Evolutionary conservation across 306 rosid species (phyloP).

Genomic region (Quercus mongolica): DNA sequence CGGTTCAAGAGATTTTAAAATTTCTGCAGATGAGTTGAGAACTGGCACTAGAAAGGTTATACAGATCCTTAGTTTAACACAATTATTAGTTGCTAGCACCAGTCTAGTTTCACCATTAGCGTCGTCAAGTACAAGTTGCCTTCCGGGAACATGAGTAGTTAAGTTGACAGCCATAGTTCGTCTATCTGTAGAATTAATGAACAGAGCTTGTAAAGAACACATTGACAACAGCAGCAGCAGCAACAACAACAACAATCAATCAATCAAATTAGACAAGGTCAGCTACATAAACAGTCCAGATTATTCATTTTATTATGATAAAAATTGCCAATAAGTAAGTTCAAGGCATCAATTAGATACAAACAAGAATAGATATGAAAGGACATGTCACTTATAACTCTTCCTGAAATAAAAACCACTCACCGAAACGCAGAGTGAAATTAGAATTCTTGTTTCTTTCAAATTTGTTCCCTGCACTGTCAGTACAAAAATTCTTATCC

Average conservation of each 20-base stretch:
- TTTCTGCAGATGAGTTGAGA: conserved; percentile 61
- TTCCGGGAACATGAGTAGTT: conserved; percentile 63
- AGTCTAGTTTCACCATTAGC: conserved; percentile 57
- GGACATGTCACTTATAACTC: not conserved
- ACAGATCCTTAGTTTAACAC: conserved; percentile 50
- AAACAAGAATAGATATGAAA: not conserved
- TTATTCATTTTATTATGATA: not conserved
- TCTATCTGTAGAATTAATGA: conserved; percentile 57
- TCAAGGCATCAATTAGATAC: not conserved
- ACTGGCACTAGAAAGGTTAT: conserved; percentile 69
- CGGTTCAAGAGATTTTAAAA: conserved; percentile 30
- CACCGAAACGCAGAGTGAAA: no score
- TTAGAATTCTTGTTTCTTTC: no score
- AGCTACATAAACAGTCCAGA: not conserved
- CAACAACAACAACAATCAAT: no score
- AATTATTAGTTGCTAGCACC: conserved; percentile 71
- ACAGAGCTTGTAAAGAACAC: conserved; percentile 13
- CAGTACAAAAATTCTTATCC: no score
- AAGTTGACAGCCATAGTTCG: conserved; percentile 42
- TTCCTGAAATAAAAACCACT: not conserved
- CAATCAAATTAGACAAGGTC: no score
- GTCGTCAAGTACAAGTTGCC: conserved; percentile 25
- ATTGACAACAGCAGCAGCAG: not conserved
- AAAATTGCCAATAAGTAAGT: not conserved
- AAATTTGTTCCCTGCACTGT: no score